Conservation (phyloP, 805 yeast genomes). For the Metschnikowia baotianmanensis region DNA sequence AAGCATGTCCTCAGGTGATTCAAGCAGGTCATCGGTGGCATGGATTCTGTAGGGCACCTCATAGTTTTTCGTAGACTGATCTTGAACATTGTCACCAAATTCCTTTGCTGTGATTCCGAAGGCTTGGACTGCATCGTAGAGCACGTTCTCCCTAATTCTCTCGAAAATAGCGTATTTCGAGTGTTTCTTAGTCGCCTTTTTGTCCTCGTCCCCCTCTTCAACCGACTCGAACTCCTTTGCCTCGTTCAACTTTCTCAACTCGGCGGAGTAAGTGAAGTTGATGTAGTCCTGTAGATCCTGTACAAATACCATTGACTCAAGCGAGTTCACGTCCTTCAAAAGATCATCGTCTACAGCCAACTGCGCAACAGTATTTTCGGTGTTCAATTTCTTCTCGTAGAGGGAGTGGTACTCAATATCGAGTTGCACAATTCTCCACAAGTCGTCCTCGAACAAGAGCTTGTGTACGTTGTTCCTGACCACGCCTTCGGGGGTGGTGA, state of each 20-base stretch:
- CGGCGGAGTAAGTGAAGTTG: conserved; percentile 65
- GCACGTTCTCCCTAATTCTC: conserved; percentile 59
- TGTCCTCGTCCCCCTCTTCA: conserved; percentile 21
- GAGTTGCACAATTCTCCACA: conserved; percentile 86
- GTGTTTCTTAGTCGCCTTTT: conserved; percentile 44
- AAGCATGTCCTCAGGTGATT: conserved; percentile 60
- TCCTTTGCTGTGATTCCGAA: conserved; percentile 78
- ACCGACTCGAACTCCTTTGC: conserved; percentile 28
- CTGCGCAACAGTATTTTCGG: conserved; percentile 53
- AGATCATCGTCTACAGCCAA: conserved; percentile 56
- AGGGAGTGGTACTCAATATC: conserved; percentile 89
- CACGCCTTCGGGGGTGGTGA: conserved; percentile 36
- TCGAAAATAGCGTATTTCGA: conserved; percentile 62
- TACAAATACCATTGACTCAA: conserved; percentile 68
- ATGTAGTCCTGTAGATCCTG: conserved; percentile 87
- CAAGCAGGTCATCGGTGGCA: conserved; percentile 64
- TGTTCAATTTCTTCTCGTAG: conserved; percentile 65
- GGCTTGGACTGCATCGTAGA: conserved; percentile 64
- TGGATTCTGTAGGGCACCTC: conserved; percentile 56
- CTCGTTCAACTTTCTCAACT: conserved; percentile 45
- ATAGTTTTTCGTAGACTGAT: conserved; percentile 50
- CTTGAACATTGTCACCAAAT: conserved; percentile 76
- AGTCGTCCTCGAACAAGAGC: conserved; percentile 72
- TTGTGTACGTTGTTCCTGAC: conserved; percentile 42
- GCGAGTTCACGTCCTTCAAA: conserved; percentile 52